phyloP scores from a whole-genome alignment of 1,284 basidiomycete species.

The Malassezia furfur region DNA sequence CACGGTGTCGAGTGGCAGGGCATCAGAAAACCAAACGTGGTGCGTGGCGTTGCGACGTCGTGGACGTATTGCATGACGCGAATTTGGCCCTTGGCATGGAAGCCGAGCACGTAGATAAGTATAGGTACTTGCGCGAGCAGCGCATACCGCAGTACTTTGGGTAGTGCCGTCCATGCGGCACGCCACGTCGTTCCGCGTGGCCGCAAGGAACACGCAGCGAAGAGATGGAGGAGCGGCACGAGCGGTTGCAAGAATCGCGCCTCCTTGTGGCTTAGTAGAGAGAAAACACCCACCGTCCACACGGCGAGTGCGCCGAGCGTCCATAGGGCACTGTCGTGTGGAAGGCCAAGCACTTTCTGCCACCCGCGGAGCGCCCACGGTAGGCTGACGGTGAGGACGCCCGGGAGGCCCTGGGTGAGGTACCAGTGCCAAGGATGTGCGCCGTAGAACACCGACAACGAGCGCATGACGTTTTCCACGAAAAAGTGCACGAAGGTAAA shows the following conservation, averaged over 20 bases:
- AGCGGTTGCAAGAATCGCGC: constrained; percentile 92
- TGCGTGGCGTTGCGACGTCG: constrained; percentile 13
- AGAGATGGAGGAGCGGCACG: constrained; percentile 70
- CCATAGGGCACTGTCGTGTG: background rate
- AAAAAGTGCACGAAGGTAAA: constrained; percentile 68
- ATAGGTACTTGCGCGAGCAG: constrained; percentile 23
- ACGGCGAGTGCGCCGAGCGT: constrained; percentile 18
- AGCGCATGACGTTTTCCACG: constrained; percentile 57
- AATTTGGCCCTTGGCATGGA: constrained; percentile 31
- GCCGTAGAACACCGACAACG: constrained; percentile 88
- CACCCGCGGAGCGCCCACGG: constrained; percentile 64
- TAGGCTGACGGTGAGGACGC: constrained; percentile 63
- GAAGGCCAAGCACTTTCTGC: background rate
- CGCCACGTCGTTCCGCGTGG: background rate
- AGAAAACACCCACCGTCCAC: constrained; percentile 24
- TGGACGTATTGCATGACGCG: constrained; percentile 20
- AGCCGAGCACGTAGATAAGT: constrained; percentile 23
- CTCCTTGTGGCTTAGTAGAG: constrained; percentile 60
- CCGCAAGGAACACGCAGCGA: constrained; percentile 52
- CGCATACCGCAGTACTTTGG: constrained; percentile 8
- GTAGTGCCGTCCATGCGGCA: background rate
- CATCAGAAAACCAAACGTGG: constrained; percentile 67
- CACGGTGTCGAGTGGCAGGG: constrained; percentile 98
- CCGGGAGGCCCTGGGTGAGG: constrained; percentile 69
- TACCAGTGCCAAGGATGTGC: constrained; percentile 78